Percentiles rank a stretch among this genome's conserved stretches.
These are phyloP conservation scores for Ettlia oleoabundans DNA, from an alignment of 139 green algal species.

Conservation along the genomic window DNA sequence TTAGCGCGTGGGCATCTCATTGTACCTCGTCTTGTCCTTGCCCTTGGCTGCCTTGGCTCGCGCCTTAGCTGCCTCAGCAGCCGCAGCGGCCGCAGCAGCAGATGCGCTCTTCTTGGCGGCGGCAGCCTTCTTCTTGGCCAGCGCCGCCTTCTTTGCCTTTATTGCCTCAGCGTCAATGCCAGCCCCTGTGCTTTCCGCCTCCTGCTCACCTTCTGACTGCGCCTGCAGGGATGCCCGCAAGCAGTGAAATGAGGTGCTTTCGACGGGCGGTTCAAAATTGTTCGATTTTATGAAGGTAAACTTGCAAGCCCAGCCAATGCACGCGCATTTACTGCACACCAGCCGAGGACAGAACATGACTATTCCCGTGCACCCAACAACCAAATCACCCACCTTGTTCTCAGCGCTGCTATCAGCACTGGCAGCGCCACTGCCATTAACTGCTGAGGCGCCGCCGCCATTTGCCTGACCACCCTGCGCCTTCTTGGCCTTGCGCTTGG, in stretches of 20 bases:
- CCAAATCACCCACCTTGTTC: conserved; percentile 30
- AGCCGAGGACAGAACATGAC: too few relatives aligned
- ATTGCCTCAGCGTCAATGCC: conserved; percentile 22
- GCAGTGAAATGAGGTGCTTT: too few relatives aligned
- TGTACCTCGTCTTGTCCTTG: conserved; percentile 47
- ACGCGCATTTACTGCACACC: not conserved
- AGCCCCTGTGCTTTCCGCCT: not conserved
- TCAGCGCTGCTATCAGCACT: conserved; percentile 3
- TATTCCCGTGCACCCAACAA: not conserved
- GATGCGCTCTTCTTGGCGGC: conserved; percentile 17
- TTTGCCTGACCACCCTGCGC: not conserved
- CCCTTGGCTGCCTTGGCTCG: conserved; percentile 45
- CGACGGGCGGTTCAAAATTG: too few relatives aligned
- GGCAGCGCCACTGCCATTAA: not conserved
- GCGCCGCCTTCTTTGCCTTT: conserved; percentile 42
- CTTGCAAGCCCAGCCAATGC: too few relatives aligned
- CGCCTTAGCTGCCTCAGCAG: conserved; percentile 37
- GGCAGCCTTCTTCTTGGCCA: conserved; percentile 43
- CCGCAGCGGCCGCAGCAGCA: conserved; percentile 32
- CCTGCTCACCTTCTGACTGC: not conserved
- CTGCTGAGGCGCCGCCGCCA: not conserved
- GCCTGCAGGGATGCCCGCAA: not conserved
- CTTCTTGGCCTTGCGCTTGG: conserved; percentile 54
- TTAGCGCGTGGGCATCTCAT: conserved; percentile 50
- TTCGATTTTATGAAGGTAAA: too few relatives aligned